phyloP scores from a whole-genome alignment of 2,329 filamentous ascomycete genomes.

The Phaeoacremonium minimum region DNA sequence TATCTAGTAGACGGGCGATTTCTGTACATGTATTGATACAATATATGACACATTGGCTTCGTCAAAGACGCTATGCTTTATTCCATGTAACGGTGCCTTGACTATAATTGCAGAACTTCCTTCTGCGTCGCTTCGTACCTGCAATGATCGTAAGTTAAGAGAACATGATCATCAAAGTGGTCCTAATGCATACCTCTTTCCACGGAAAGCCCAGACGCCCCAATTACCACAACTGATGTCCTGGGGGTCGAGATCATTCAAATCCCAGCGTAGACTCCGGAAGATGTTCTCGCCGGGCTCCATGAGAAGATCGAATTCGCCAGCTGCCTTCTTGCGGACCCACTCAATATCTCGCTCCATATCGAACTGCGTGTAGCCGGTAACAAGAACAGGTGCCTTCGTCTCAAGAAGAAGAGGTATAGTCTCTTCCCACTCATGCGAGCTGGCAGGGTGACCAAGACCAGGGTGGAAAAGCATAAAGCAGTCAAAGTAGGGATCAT shows the following conservation, averaged over 20 bases:
- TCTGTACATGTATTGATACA: neutral
- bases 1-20: slow-evolving; percentile 19
- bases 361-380: slow-evolving; percentile 93
- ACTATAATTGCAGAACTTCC: too few relatives aligned
- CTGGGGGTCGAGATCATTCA: slow-evolving; percentile 92
- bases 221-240: slow-evolving; percentile 95
- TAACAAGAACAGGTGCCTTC: slow-evolving; percentile 90
- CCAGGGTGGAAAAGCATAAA: slow-evolving; percentile 97
- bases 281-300: slow-evolving; percentile 93
- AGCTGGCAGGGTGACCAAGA: slow-evolving; percentile 86
- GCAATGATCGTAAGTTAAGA: slow-evolving; percentile 18
- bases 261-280: slow-evolving; percentile 90
- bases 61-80: neutral
- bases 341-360: slow-evolving; percentile 90
- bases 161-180: slow-evolving; percentile 17
- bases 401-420: slow-evolving; percentile 88
- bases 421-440: slow-evolving; percentile 91
- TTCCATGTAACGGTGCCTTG: too few relatives aligned
- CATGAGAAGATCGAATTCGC: slow-evolving; percentile 88
- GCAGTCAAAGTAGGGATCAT: slow-evolving; percentile 97
- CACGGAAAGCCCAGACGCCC: slow-evolving; percentile 95
- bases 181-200: slow-evolving; percentile 70
- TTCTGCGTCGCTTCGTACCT: slow-evolving; percentile 62
- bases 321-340: slow-evolving; percentile 78
- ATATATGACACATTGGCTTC: neutral